Evolutionary conservation across 305 asterid genomes (phyloP), one percentile per base, ranked within the genome.

Genomic region (Euphrasia arctica): DNA sequence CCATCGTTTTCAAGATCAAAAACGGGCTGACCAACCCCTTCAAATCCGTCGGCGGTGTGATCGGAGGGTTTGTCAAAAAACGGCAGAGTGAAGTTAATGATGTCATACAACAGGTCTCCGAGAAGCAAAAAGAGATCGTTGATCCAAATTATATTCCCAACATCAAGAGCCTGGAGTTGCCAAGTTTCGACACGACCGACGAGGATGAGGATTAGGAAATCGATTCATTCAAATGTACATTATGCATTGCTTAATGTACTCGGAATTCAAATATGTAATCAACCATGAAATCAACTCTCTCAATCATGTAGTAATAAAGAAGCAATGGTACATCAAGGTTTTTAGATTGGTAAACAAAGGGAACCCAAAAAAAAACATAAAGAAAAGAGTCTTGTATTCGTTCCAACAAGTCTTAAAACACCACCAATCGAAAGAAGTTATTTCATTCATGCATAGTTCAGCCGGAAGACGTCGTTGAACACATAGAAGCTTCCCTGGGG

Each of bases 21-120:
- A 65, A 87, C 4, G 83, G 85, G 12, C n/a, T 92, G 47, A 82
- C 52, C 65, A 77, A 89, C 39, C 98, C 97, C 0, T 7, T 89
- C 15, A 75, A 64, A 70, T 74, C 86, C 61, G 48, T 83, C 1
- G 75, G 80, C 2, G 76, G 80, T 25, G 25, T 70, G 8, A 0
- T 87, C 34, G 62, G 50, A 43, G 75, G 83, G 0, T 51, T 80
- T 41, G 18, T 84, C 12, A 78, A 49, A 28, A 45, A 14, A 0
- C 64, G 47, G 1, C 54, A 57, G 0, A 31, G 47, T 0, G 54
- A 64, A 29, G 70, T 32, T 50, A 64, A 65, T n/a, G 74, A 71
- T 4, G 65, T 15, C 10, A 75, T 61, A 14, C 64, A 67, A 36
- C 63, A 65, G 3, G 57, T 59, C n/a, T 49, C 76, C 9, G 54